A percentile compares a stretch with the other conserved stretches of the same genome.
These are phyloP conservation scores for Samsoniella hepiali DNA, from an alignment of 2,329 filamentous ascomycete species.

Conservation along the genomic window DNA sequence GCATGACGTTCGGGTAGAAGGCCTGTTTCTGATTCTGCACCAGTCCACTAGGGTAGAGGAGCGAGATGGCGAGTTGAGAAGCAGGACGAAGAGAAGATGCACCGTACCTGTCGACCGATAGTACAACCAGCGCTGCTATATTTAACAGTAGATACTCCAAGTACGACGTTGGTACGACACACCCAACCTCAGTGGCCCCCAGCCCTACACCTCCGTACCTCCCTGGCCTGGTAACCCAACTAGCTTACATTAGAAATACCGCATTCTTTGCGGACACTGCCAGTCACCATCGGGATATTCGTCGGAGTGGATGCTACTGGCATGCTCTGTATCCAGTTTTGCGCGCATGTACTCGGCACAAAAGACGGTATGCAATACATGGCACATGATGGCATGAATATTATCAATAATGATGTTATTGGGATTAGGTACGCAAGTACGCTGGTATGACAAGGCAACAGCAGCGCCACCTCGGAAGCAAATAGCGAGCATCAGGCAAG, in stretches of 20 bases:
- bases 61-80: too few relatives aligned
- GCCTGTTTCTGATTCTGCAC: neutral
- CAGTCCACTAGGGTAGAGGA: too few relatives aligned
- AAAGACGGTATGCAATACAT: neutral
- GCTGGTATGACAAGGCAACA: constrained; percentile 5
- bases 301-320: neutral
- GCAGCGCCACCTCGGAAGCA: constrained; percentile 16
- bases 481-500: constrained; percentile 8
- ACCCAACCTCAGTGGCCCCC: neutral
- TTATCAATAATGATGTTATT: constrained; percentile 8
- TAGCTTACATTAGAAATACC: neutral
- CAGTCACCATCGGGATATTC: neutral
- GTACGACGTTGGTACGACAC: neutral
- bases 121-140: neutral
- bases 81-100: neutral
- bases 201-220: neutral
- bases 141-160: neutral
- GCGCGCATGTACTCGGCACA: neutral
- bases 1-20: neutral
- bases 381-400: neutral
- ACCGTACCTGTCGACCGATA: neutral
- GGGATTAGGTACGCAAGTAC: neutral
- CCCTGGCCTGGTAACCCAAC: neutral
- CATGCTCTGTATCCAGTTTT: neutral
- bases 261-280: neutral